phyloP scores from a whole-genome alignment of 257 asterid species.

The Solanum sparsipilum region DNA sequence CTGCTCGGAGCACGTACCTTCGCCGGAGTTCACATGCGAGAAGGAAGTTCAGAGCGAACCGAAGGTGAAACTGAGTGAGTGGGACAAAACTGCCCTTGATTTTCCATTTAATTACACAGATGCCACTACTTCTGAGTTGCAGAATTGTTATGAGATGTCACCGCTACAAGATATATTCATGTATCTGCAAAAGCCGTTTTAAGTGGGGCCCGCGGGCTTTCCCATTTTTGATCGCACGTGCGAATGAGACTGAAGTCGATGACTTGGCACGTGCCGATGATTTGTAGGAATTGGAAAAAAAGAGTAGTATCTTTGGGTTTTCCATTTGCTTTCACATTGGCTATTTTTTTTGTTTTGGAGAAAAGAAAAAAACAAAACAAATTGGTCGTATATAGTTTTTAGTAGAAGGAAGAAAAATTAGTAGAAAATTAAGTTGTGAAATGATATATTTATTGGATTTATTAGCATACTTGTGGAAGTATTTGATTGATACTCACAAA shows the following conservation, averaged over 20 bases:
- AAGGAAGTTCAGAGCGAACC: slow-evolving; percentile 60
- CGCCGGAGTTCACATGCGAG: slow-evolving; percentile 33
- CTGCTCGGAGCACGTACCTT: slow-evolving; percentile 44
- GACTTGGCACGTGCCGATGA: background rate
- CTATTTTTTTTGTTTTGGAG: background rate
- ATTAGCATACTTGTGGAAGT: background rate
- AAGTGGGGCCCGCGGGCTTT: background rate
- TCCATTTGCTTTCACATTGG: background rate
- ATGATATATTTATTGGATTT: background rate
- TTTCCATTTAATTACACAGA: background rate
- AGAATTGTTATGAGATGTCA: background rate
- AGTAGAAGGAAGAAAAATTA: background rate
- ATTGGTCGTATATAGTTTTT: background rate
- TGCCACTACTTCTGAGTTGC: background rate
- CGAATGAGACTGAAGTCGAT: background rate
- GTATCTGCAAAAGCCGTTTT: slow-evolving; percentile 1
- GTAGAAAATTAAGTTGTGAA: background rate
- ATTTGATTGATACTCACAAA: background rate
- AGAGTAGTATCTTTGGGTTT: background rate
- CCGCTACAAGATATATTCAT: slow-evolving; percentile 8
- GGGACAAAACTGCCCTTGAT: background rate
- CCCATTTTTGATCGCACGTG: background rate
- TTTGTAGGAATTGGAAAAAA: background rate
- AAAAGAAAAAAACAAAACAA: background rate
- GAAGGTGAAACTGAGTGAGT: slow-evolving; percentile 36